These are phyloP conservation scores for Candida alai DNA, from an alignment of 805 yeast species.

Conservation along the genomic window DNA sequence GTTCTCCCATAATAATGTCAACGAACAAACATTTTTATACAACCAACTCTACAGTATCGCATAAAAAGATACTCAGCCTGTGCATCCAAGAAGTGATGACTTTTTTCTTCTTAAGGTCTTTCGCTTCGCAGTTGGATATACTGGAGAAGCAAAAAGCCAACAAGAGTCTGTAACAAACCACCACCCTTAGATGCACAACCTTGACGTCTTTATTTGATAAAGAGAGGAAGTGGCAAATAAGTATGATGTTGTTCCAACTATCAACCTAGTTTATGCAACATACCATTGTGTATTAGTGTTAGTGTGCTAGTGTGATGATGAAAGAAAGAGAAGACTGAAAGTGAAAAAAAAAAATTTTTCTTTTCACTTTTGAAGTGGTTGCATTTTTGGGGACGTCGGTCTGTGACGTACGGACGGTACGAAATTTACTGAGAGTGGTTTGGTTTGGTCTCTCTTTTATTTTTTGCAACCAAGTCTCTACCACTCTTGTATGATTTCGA, in stretches of 20 bases:
- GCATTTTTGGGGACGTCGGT: neutral
- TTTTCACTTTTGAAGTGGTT: no score
- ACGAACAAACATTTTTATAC: slow-evolving; percentile 22
- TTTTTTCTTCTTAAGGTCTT: slow-evolving; percentile 3
- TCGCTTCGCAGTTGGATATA: neutral
- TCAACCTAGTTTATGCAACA: slow-evolving; percentile 20
- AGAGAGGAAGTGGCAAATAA: slow-evolving; percentile 16
- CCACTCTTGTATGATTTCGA: slow-evolving; percentile 52
- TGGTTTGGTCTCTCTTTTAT: no score
- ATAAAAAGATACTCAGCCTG: slow-evolving; percentile 40
- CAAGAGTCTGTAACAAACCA: slow-evolving; percentile 5
- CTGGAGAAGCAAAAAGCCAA: slow-evolving; percentile 2
- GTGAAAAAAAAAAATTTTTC: slow-evolving; percentile 5
- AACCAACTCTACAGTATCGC: slow-evolving; percentile 37
- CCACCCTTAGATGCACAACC: slow-evolving; percentile 13
- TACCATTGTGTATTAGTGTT: slow-evolving; percentile 22
- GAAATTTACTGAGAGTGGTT: no score
- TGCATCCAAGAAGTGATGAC: slow-evolving; percentile 37
- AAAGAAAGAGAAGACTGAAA: slow-evolving; percentile 2
- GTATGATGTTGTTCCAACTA: slow-evolving; percentile 25
- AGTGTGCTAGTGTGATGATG: slow-evolving; percentile 1
- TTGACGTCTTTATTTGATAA: slow-evolving; percentile 13
- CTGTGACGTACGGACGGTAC: no score
- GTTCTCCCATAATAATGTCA: slow-evolving; percentile 21
- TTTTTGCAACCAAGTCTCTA: neutral